Percentiles rank a stretch among this genome's conserved stretches.
These are phyloP conservation scores for Fusarium sp. DNA, from an alignment of 2,329 filamentous ascomycete genomes.

Conservation along the genomic window DNA sequence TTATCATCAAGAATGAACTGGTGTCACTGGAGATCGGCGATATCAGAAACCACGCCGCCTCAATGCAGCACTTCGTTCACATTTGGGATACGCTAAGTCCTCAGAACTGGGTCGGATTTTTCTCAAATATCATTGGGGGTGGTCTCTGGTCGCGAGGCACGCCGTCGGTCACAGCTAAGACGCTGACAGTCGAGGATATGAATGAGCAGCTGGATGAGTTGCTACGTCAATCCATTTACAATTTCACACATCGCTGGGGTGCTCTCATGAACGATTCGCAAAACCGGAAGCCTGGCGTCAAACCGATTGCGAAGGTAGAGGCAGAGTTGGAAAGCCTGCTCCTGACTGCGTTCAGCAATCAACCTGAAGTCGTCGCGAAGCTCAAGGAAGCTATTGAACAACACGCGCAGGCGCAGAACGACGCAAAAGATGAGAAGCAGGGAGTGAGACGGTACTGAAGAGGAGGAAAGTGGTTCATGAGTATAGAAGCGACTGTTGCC, in stretches of 20 bases:
- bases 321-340: conserved; percentile 68
- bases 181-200: conserved; percentile 65
- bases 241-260: conserved; percentile 71
- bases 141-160: conserved; percentile 59
- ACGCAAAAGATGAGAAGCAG: conserved; percentile 53
- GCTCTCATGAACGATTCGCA: conserved; percentile 61
- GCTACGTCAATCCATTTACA: conserved; percentile 70
- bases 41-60: conserved; percentile 61
- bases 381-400: conserved; percentile 70
- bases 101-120: conserved; percentile 68
- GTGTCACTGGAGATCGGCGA: conserved; percentile 93
- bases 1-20: conserved; percentile 95
- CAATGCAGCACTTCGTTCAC: conserved; percentile 71
- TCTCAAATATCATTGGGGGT: conserved; percentile 67
- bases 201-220: conserved; percentile 73
- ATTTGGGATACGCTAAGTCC: conserved; percentile 73
- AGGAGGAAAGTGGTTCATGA: neutral
- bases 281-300: conserved; percentile 60
- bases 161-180: conserved; percentile 53
- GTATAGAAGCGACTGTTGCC: conserved; percentile 11
- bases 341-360: conserved; percentile 66
- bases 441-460: conserved; percentile 48
- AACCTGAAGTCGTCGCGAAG: conserved; percentile 68
- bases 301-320: conserved; percentile 64
- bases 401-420: conserved; percentile 64